These are phyloP conservation scores for Lactarius tabidus DNA, from an alignment of 768 basidiomycete species.

Conservation along the genomic window DNA sequence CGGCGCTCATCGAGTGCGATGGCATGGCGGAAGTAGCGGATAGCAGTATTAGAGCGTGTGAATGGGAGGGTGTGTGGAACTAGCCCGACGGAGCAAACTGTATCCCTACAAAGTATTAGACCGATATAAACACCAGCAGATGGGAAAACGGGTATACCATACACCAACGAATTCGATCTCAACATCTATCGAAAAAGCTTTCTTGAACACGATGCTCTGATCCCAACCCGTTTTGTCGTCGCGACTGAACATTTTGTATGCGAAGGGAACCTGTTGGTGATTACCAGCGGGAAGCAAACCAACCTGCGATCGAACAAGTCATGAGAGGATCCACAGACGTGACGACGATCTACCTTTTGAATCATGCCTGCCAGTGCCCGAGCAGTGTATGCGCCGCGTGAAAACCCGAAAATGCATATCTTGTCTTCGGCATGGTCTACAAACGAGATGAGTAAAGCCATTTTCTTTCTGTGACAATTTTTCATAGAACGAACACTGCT, in stretches of 20 bases:
- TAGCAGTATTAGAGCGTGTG: conserved; percentile 54
- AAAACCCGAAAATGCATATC: conserved; percentile 79
- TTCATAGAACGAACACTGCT: conserved; percentile 50
- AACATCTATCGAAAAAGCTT: conserved; percentile 70
- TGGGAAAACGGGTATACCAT: conserved; percentile 42
- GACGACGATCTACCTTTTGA: conserved; percentile 44
- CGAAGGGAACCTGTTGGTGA: conserved; percentile 74
- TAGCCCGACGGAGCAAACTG: conserved; percentile 63
- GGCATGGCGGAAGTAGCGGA: conserved; percentile 67
- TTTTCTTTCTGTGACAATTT: background rate
- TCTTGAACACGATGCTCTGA: conserved; percentile 66
- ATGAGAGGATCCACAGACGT: background rate
- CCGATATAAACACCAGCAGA: background rate
- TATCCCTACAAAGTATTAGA: conserved; percentile 49
- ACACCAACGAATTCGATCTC: conserved; percentile 71
- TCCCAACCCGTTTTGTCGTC: conserved; percentile 57
- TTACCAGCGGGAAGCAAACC: conserved; percentile 68
- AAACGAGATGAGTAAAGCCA: background rate
- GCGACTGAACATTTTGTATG: conserved; percentile 66
- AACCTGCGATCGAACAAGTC: conserved; percentile 38
- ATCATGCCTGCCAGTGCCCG: conserved; percentile 75
- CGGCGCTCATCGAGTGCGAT: conserved; percentile 67
- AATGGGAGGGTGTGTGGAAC: conserved; percentile 66
- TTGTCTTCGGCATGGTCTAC: conserved; percentile 64
- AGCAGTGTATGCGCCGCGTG: conserved; percentile 67